phyloP scores from a whole-genome alignment of 208 protist genomes.

The Leishmania lainsoni region DNA sequence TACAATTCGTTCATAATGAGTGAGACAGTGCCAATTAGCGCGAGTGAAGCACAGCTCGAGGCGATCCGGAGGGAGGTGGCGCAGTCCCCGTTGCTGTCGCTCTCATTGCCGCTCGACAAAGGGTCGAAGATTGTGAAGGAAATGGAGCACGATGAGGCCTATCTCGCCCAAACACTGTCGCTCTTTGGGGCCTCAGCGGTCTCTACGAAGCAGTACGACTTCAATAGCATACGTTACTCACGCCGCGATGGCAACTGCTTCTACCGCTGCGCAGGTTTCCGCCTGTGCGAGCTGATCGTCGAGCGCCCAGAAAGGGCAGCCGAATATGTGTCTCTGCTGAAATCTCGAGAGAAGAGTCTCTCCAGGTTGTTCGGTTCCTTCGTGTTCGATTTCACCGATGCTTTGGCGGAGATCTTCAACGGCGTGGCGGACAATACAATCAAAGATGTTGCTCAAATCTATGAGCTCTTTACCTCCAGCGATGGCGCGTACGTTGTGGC shows the following conservation, averaged over 20 bases:
- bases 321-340: conserved; percentile 22
- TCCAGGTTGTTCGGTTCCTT: conserved; percentile 64
- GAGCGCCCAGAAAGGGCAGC: conserved; percentile 20
- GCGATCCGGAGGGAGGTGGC: conserved; percentile 70
- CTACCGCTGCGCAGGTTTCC: conserved; percentile 75
- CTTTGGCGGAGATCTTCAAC: conserved; percentile 36
- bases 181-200: conserved; percentile 30
- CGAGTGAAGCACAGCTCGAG: conserved; percentile 49
- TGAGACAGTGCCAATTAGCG: not conserved
- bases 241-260: conserved; percentile 90
- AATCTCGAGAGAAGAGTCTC: conserved; percentile 28
- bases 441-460: conserved; percentile 21
- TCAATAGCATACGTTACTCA: conserved; percentile 54
- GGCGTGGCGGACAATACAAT: conserved; percentile 34
- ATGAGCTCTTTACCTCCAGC: conserved; percentile 33
- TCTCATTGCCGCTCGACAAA: conserved; percentile 33
- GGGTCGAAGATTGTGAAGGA: conserved; percentile 40
- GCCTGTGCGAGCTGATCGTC: conserved; percentile 48
- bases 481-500: conserved; percentile 63
- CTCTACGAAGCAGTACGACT: conserved; percentile 23
- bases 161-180: conserved; percentile 49
- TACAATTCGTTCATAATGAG: not conserved
- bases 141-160: conserved; percentile 42
- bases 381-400: conserved; percentile 76
- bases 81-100: conserved; percentile 43